Conservation (phyloP, 352 stramenopile genomes). For the Pythium utonaiense region DNA sequence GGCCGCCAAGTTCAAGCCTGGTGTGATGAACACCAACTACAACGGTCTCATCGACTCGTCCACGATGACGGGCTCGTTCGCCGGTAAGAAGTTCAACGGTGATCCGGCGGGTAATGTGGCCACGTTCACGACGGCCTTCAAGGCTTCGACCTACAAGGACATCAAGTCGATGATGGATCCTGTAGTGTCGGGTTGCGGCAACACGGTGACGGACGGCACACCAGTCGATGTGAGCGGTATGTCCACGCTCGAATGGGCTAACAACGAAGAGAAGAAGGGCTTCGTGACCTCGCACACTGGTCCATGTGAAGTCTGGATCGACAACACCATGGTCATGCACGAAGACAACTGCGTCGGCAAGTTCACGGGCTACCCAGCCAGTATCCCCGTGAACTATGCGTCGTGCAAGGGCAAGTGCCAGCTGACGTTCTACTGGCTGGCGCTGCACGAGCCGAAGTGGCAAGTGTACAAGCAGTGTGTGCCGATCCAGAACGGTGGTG, state of each 20-base stretch:
- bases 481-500: slow-evolving; percentile 18
- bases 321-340: slow-evolving; percentile 40
- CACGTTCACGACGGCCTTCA: slow-evolving; percentile 41
- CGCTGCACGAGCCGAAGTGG: slow-evolving; percentile 30
- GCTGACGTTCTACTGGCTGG: slow-evolving; percentile 36
- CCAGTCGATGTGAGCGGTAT: slow-evolving; percentile 39
- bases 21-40: slow-evolving; percentile 33
- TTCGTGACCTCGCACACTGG: slow-evolving; percentile 54
- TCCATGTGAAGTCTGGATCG: slow-evolving; percentile 58
- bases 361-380: slow-evolving; percentile 34
- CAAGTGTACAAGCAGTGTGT: slow-evolving; percentile 36
- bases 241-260: slow-evolving; percentile 42
- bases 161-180: slow-evolving; percentile 31
- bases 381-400: slow-evolving; percentile 31
- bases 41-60: slow-evolving; percentile 33
- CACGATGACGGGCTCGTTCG: slow-evolving; percentile 33
- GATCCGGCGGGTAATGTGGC: slow-evolving; percentile 37
- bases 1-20: slow-evolving; percentile 32
- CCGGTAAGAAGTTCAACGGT: slow-evolving; percentile 55
- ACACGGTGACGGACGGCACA: slow-evolving; percentile 33
- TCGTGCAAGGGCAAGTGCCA: slow-evolving; percentile 24
- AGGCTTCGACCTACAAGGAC: slow-evolving; percentile 28
- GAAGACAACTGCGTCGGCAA: slow-evolving; percentile 42
- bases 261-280: slow-evolving; percentile 39
- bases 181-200: slow-evolving; percentile 23